Evolutionary conservation across 1,139 yeast genomes (phyloP).

Genomic region (Yamadazyma dushanensis): DNA sequence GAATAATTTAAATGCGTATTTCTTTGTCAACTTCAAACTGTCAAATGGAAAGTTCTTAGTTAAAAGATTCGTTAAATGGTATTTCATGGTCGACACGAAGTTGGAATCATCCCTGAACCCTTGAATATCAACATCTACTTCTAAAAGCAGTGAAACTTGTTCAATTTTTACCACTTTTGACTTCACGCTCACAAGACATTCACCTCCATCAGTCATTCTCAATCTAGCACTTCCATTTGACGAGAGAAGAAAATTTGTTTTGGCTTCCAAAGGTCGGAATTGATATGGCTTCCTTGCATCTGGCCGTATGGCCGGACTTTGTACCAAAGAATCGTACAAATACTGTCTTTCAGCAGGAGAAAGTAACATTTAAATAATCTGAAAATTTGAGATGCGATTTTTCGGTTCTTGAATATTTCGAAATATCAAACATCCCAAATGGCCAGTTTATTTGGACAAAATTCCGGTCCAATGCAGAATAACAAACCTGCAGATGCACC

Average conservation of each 20-base stretch:
- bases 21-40: constrained; percentile 62
- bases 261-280: constrained; percentile 83
- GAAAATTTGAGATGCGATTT: neutral
- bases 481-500: constrained; percentile 25
- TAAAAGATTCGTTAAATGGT: constrained; percentile 49
- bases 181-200: constrained; percentile 87
- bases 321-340: constrained; percentile 67
- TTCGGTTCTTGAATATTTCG: too few relatives aligned
- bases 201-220: constrained; percentile 84
- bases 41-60: constrained; percentile 48
- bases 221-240: constrained; percentile 93
- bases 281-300: constrained; percentile 76
- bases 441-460: constrained; percentile 6
- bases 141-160: constrained; percentile 48
- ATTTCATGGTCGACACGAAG: constrained; percentile 57
- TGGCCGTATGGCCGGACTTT: constrained; percentile 69
- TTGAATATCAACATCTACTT: constrained; percentile 75
- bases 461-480: neutral
- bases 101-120: constrained; percentile 72
- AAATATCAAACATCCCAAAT: neutral
- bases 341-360: constrained; percentile 89
- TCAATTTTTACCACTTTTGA: constrained; percentile 71
- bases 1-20: constrained; percentile 71
- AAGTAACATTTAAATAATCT: constrained; percentile 47
- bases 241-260: constrained; percentile 75